A percentile compares a stretch with the other conserved stretches of the same genome.
Evolutionary conservation across 2,329 filamentous ascomycete species (phyloP).

Genomic region (Cytospora mali): DNA sequence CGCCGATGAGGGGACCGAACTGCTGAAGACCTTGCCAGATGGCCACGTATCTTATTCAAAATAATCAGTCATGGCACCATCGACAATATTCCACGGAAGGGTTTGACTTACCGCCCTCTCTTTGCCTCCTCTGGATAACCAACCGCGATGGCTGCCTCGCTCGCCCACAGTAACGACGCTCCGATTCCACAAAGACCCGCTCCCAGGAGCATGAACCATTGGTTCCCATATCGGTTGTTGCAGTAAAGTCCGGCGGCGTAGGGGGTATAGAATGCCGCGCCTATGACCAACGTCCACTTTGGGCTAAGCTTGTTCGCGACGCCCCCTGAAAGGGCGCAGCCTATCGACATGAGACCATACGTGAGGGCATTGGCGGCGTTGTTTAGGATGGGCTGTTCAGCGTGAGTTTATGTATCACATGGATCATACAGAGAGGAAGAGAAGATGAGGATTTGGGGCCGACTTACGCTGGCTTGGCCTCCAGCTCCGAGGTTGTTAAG

Average conservation of each 20-base stretch:
- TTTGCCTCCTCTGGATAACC: constrained; percentile 65
- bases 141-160: constrained; percentile 67
- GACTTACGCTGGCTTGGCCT: constrained; percentile 21
- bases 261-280: constrained; percentile 51
- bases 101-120: constrained; percentile 44
- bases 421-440: not conserved
- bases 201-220: constrained; percentile 66
- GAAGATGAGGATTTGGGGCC: too few relatives aligned
- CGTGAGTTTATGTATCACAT: not conserved
- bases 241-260: constrained; percentile 67
- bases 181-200: constrained; percentile 64
- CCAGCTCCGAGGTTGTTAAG: constrained; percentile 24
- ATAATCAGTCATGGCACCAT: not conserved
- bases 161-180: constrained; percentile 69
- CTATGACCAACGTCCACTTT: constrained; percentile 11
- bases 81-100: not conserved
- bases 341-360: constrained; percentile 20
- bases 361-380: constrained; percentile 25
- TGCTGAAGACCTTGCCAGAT: constrained; percentile 48
- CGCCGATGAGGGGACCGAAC: constrained; percentile 50
- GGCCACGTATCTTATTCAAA: constrained; percentile 50
- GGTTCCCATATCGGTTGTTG: constrained; percentile 64
- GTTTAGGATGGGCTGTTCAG: constrained; percentile 9
- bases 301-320: constrained; percentile 20
- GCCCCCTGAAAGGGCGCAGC: constrained; percentile 13